Evolutionary conservation across 371 early-diverging fungal species (phyloP), one percentile per base, ranked within the genome.

Genomic region (Mucor irregularis): DNA sequence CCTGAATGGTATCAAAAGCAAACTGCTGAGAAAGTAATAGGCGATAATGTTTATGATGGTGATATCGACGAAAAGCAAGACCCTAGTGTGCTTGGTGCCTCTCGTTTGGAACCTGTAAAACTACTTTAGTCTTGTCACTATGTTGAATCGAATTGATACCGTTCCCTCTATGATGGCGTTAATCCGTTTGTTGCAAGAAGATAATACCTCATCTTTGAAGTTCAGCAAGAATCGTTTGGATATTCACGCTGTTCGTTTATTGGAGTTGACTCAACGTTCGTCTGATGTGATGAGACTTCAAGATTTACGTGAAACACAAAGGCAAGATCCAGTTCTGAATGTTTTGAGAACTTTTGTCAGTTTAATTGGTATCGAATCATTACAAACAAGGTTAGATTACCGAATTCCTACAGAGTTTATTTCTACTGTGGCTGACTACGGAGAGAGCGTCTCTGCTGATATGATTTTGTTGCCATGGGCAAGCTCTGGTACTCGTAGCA

Each of bases 91-190:
- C n/a, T n/a, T n/a, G n/a, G n/a, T n/a, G n/a, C n/a, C n/a, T n/a
- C n/a, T n/a, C n/a, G n/a, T n/a, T n/a, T n/a, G n/a, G n/a, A n/a
- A n/a, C n/a, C n/a, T n/a, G n/a, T n/a, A n/a, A n/a, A n/a, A n/a
- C n/a, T n/a, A n/a, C n/a, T n/a, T n/a, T n/a, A 30, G 62, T 22
- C 14, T 88, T 14, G 69, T 90, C 5, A 74, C 89, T 10, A 78
- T 82, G 49, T 62, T 93, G 26, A 88, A 87, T 49, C 76, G 73
- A 17, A 67, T 90, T 34, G 80, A 82, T 31, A 68, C 79, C 19
- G 83, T 91, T 8, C 88, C 91, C 0, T 74, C 90, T 1, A 74
- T 88, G 58, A 88, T 93, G 88, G 69, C 83, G 5, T 45, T 93
- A 10, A 77, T 88, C 5, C 78, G 80, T 14, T 56, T 85, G 26